Evolutionary conservation across 208 protist species (phyloP).

Genomic region (Crithidia fasciculata): DNA sequence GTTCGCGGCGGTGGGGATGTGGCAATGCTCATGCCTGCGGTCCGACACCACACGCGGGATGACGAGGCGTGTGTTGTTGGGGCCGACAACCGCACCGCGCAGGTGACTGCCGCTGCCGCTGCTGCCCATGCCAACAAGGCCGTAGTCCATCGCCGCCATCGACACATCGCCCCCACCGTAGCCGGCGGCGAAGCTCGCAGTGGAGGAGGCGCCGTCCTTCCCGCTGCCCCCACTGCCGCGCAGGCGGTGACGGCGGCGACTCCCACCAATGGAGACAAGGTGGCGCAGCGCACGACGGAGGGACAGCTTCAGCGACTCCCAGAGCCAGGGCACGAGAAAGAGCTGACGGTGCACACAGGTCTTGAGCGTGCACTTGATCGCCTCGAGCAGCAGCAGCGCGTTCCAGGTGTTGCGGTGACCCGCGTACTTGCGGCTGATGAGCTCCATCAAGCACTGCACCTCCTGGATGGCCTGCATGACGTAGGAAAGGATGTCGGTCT

Average conservation of each 20-base stretch:
- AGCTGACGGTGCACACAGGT: constrained; percentile 65
- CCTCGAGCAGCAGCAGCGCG: constrained; percentile 58
- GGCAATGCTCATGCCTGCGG: constrained; percentile 32
- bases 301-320: constrained; percentile 46
- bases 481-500: constrained; percentile 44
- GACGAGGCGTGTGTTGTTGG: constrained; percentile 54
- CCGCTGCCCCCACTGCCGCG: constrained; percentile 8
- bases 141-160: not conserved
- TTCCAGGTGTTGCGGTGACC: constrained; percentile 62
- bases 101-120: constrained; percentile 13
- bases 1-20: constrained; percentile 15
- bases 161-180: not conserved
- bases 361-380: constrained; percentile 69
- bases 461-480: constrained; percentile 48
- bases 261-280: constrained; percentile 18
- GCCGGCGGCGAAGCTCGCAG: constrained; percentile 12
- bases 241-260: constrained; percentile 17
- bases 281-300: constrained; percentile 35
- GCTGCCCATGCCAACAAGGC: no score
- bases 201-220: constrained; percentile 7
- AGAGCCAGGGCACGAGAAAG: constrained; percentile 78
- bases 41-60: constrained; percentile 75
- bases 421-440: constrained; percentile 60
- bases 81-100: constrained; percentile 26
- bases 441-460: constrained; percentile 68